Percentiles rank a stretch among this genome's conserved stretches.
These are phyloP conservation scores for Dalechampia spathulata DNA, from an alignment of 441 rosid genomes.

Conservation along the genomic window DNA sequence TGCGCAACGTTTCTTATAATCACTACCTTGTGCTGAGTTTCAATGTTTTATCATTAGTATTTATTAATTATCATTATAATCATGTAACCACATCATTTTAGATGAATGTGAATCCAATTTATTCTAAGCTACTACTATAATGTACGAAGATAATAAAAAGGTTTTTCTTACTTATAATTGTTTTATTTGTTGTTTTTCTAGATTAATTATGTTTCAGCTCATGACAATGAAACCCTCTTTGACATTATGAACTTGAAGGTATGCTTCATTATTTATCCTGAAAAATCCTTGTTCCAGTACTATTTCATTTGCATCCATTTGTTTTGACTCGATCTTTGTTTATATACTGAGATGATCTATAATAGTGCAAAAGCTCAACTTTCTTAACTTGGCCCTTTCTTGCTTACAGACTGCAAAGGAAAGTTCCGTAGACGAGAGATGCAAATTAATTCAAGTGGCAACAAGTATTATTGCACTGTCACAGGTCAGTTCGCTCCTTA, in stretches of 20 bases:
- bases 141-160: background rate
- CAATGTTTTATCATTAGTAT: too few relatives aligned
- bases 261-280: conserved; percentile 9
- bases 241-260: conserved; percentile 91
- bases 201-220: conserved; percentile 97
- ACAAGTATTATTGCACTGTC: conserved; percentile 72
- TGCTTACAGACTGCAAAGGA: conserved; percentile 59
- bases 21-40: too few relatives aligned
- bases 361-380: background rate
- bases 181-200: conserved; percentile 30
- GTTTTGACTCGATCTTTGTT: conserved; percentile 18
- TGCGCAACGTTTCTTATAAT: too few relatives aligned
- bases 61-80: too few relatives aligned
- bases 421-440: conserved; percentile 73
- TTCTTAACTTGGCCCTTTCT: conserved; percentile 13
- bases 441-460: conserved; percentile 85
- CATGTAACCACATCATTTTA: too few relatives aligned
- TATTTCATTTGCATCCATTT: conserved; percentile 10
- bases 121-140: background rate
- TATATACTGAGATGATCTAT: conserved; percentile 32
- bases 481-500: conserved; percentile 43
- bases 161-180: conserved; percentile 10
- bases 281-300: background rate
- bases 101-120: too few relatives aligned
- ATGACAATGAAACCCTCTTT: conserved; percentile 96